Evolutionary conservation across 495 filamentous ascomycete genomes (phyloP).

Genomic region (Aspergillus coremiiformis): DNA sequence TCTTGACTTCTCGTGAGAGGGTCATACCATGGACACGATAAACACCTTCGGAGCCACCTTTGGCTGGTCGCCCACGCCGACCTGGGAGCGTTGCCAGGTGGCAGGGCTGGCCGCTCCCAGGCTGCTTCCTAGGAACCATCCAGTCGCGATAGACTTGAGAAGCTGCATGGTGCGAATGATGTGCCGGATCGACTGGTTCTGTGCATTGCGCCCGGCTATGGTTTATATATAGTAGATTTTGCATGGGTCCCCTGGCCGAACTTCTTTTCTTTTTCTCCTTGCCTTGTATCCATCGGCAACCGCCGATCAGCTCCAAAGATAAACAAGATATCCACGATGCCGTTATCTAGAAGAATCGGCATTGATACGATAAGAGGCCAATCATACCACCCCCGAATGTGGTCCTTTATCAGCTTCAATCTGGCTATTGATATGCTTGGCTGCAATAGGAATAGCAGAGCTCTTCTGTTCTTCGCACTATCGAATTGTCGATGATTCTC

Average conservation of each 20-base stretch:
- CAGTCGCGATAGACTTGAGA: constrained; percentile 8
- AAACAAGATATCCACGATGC: not conserved
- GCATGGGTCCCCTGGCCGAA: too few relatives aligned
- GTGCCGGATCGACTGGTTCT: not conserved
- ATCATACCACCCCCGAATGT: not conserved
- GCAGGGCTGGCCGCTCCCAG: constrained; percentile 3
- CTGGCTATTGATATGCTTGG: too few relatives aligned
- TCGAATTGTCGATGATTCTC: too few relatives aligned
- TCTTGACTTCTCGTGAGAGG: not conserved
- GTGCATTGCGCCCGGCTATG: not conserved
- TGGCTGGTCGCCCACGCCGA: not conserved
- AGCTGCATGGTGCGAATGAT: constrained; percentile 10
- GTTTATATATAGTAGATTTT: not conserved
- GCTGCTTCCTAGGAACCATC: constrained; percentile 11
- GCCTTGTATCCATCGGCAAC: not conserved
- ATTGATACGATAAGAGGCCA: not conserved
- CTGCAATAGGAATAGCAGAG: too few relatives aligned
- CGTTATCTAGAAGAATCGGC: not conserved
- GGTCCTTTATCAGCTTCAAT: not conserved
- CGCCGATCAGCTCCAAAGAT: not conserved
- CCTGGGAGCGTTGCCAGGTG: not conserved
- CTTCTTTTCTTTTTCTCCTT: not conserved
- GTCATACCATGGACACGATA: constrained; percentile 60
- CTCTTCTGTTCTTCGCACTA: too few relatives aligned
- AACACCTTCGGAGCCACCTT: constrained; percentile 57